phyloP scores from a whole-genome alignment of 306 rosid species.

The Fragaria vesca region DNA sequence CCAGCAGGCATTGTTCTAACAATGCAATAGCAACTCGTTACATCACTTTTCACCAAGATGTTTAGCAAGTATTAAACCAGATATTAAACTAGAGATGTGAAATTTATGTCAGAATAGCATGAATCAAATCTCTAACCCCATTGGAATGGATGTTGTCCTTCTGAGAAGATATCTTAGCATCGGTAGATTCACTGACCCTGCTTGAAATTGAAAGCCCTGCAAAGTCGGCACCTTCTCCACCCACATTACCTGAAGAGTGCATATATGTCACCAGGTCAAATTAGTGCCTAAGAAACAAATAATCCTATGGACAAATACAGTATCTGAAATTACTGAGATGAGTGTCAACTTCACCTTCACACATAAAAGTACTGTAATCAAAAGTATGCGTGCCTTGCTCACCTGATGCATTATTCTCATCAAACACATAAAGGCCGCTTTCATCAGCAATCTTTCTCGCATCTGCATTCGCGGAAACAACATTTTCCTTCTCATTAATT shows the following conservation, averaged over 20 bases:
- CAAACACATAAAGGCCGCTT: constrained; percentile 12
- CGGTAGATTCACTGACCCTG: constrained; percentile 24
- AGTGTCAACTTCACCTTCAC: constrained; percentile 32
- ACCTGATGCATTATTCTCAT: constrained; percentile 20
- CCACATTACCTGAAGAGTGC: constrained; percentile 29
- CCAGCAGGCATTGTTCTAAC: not conserved
- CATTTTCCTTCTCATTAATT: not conserved
- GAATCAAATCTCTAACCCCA: constrained; percentile 37
- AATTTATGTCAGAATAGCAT: not conserved
- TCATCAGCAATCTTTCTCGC: constrained; percentile 30
- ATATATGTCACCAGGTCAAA: constrained; percentile 21
- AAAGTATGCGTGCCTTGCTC: constrained; percentile 3
- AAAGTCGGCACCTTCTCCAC: constrained; percentile 23
- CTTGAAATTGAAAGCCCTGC: constrained; percentile 36
- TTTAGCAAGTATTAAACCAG: not conserved
- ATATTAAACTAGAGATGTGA: not conserved
- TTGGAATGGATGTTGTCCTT: constrained; percentile 29
- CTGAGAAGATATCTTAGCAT: constrained; percentile 29
- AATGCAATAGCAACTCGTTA: not conserved
- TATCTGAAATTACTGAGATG: not conserved
- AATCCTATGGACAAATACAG: not conserved
- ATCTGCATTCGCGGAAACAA: constrained; percentile 1
- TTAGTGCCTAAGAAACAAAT: not conserved
- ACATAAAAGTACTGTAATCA: constrained; percentile 2
- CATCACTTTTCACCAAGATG: not conserved